These are phyloP conservation scores for Penicillium sp. DNA, from an alignment of 2,329 filamentous ascomycete species.

Conservation along the genomic window DNA sequence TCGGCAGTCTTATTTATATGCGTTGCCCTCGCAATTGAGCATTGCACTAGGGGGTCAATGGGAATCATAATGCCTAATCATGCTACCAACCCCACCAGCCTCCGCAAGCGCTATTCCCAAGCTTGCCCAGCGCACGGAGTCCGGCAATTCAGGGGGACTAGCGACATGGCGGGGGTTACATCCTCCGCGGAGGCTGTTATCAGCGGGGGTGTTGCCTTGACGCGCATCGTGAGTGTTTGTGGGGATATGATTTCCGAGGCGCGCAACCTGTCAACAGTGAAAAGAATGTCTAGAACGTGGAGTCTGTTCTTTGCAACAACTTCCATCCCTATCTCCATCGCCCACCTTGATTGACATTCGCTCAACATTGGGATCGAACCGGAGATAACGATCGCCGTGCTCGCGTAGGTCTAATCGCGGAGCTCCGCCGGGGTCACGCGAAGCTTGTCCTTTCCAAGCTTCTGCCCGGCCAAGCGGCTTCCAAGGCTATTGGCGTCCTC, in stretches of 20 bases:
- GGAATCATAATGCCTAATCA: neutral
- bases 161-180: constrained; percentile 6
- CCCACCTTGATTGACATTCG: neutral
- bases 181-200: constrained; percentile 8
- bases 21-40: neutral
- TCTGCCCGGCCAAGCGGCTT: neutral
- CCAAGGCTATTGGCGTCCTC: neutral
- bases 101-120: neutral
- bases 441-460: constrained; percentile 1
- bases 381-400: neutral
- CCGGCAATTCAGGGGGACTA: constrained; percentile 7
- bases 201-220: neutral
- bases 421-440: neutral
- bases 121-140: constrained; percentile 6
- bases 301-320: neutral
- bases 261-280: neutral
- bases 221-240: neutral
- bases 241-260: neutral
- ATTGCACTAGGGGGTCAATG: no score
- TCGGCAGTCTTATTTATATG: constrained; percentile 12
- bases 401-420: neutral
- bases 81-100: neutral
- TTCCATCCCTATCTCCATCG: neutral
- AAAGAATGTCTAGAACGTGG: neutral
- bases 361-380: neutral